These are phyloP conservation scores for Ophiostoma quercus DNA, from an alignment of 2,329 filamentous ascomycete genomes.

Conservation along the genomic window DNA sequence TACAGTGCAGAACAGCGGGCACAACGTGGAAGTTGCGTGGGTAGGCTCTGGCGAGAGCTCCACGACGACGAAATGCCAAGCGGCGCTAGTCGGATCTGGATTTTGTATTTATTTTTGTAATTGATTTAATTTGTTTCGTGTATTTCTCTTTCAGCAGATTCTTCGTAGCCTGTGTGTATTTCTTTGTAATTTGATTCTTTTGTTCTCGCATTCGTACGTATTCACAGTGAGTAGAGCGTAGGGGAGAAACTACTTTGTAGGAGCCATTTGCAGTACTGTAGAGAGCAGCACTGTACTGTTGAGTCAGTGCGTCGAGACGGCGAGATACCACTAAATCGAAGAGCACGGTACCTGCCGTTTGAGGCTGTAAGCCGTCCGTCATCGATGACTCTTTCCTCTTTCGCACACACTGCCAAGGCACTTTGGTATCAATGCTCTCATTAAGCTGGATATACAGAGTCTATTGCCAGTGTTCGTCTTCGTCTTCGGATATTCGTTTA, in stretches of 20 bases:
- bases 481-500: not conserved
- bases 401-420: slow-evolving; percentile 22
- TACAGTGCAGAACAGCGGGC: slow-evolving; percentile 19
- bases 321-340: too few species aligned
- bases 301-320: not conserved
- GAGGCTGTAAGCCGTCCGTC: not conserved
- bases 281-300: not conserved
- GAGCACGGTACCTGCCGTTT: not conserved
- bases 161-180: not conserved
- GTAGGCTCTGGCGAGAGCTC: not conserved
- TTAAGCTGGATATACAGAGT: not conserved
- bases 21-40: slow-evolving; percentile 18
- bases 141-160: not conserved
- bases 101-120: not conserved
- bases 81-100: not conserved
- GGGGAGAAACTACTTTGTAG: not conserved
- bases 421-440: not conserved
- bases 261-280: not conserved
- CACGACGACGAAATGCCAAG: slow-evolving; percentile 18
- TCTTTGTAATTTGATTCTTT: slow-evolving; percentile 5
- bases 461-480: not conserved
- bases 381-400: not conserved
- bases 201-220: not conserved
- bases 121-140: not conserved
- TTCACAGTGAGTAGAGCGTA: too few species aligned